Evolutionary conservation across 257 asterid genomes (phyloP).

Genomic region (Ligustrum vulgare): DNA sequence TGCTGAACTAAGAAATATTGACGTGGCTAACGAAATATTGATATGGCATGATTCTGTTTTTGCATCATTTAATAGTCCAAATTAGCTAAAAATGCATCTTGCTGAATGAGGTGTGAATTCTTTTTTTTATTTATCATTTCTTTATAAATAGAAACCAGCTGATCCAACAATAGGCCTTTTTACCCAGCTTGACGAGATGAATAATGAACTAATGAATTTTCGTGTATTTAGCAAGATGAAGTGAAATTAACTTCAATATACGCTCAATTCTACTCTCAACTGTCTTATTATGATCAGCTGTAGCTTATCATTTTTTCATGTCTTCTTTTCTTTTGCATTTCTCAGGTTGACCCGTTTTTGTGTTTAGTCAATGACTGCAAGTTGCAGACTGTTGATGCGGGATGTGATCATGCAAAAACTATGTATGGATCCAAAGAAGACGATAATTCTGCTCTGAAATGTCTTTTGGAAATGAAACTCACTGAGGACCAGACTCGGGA

Average conservation of each 20-base stretch:
- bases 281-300: neutral
- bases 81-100: neutral
- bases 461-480: slow-evolving; percentile 66
- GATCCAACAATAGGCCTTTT: neutral
- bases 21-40: neutral
- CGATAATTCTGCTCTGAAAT: slow-evolving; percentile 57
- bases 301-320: neutral
- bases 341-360: slow-evolving; percentile 90
- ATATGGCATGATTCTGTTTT: neutral
- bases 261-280: neutral
- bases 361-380: slow-evolving; percentile 76
- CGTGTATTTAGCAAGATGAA: neutral
- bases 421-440: slow-evolving; percentile 83
- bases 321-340: slow-evolving; percentile 16
- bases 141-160: neutral
- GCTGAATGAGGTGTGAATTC: neutral
- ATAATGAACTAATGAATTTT: neutral
- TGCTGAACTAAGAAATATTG: neutral
- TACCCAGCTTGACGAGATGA: neutral
- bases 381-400: slow-evolving; percentile 59
- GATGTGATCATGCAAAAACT: slow-evolving; percentile 34
- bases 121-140: too few species aligned
- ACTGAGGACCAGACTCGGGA: slow-evolving; percentile 57
- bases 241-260: neutral
- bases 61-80: neutral